Evolutionary conservation across 1,139 yeast species (phyloP).

Genomic region (Blastobotrys capitulatus): DNA sequence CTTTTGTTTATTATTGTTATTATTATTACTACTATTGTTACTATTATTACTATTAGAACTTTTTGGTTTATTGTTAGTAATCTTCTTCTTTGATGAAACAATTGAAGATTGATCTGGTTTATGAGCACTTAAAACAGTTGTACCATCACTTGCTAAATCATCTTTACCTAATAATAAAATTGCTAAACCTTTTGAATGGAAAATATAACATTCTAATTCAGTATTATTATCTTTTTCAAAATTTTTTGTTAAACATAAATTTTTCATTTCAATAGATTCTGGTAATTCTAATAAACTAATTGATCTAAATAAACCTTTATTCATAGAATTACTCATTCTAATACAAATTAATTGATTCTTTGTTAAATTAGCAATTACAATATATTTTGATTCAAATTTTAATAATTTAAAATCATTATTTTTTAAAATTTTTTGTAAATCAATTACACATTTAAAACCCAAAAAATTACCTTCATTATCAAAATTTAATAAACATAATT

Average conservation of each 20-base stretch:
- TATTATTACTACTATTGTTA: not conserved
- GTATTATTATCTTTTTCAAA: conserved; percentile 14
- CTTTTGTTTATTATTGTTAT: too few relatives aligned
- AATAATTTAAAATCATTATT: conserved; percentile 5
- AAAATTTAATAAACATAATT: conserved; percentile 4
- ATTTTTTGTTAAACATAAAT: conserved; percentile 18
- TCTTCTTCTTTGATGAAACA: not conserved
- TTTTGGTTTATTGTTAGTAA: not conserved
- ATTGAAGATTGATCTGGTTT: not conserved
- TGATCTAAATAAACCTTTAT: conserved; percentile 2
- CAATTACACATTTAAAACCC: conserved; percentile 6
- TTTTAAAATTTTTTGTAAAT: conserved; percentile 4
- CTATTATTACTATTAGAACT: not conserved
- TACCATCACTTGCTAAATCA: conserved; percentile 9
- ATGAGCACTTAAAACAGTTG: conserved; percentile 6
- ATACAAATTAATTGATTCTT: conserved; percentile 11
- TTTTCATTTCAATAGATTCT: conserved; percentile 14
- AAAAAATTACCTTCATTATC: not conserved
- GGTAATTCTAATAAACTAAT: conserved; percentile 8
- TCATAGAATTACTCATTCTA: not conserved
- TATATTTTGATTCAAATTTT: conserved; percentile 10
- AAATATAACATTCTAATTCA: conserved; percentile 21
- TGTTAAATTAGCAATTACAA: conserved; percentile 13
- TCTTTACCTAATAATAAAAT: conserved; percentile 11
- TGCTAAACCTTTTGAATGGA: conserved; percentile 22